Evolutionary conservation across 192 early-diverging fungal species (phyloP).

Genomic region (Backusella tuberculispora): DNA sequence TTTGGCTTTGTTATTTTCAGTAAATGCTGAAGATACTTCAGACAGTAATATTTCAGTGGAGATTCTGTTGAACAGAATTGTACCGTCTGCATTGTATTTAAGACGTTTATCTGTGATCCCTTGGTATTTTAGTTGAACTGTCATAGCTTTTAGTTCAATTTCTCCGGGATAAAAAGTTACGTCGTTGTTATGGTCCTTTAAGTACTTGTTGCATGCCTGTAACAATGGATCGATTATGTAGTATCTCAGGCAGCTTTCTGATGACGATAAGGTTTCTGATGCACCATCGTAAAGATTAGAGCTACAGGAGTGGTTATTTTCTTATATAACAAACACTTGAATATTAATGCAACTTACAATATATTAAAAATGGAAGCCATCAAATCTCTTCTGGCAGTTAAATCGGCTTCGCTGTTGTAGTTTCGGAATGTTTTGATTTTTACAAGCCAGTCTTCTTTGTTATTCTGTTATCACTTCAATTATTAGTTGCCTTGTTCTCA

Average conservation of each 20-base stretch:
- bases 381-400: conserved; percentile 17
- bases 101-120: conserved; percentile 20
- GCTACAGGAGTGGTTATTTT: conserved; percentile 18
- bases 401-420: conserved; percentile 10
- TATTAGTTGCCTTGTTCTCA: conserved; percentile 21
- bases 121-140: conserved; percentile 12
- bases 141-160: conserved; percentile 21
- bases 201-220: conserved; percentile 19
- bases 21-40: conserved; percentile 22
- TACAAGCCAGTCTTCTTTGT: conserved; percentile 17
- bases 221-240: conserved; percentile 15
- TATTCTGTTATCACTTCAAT: conserved; percentile 16
- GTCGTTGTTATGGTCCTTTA: not conserved
- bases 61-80: conserved; percentile 6
- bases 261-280: conserved; percentile 14
- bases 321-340: conserved; percentile 20
- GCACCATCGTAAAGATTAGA: conserved; percentile 16
- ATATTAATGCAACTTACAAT: conserved; percentile 25
- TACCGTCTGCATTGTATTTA: conserved; percentile 18
- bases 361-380: conserved; percentile 20
- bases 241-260: conserved; percentile 14
- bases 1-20: conserved; percentile 14
- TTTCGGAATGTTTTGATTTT: conserved; percentile 17
- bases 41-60: conserved; percentile 13
- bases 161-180: conserved; percentile 20